Conservation (phyloP, 2,329 filamentous ascomycete species). For the Setomelanomma holmii region DNA sequence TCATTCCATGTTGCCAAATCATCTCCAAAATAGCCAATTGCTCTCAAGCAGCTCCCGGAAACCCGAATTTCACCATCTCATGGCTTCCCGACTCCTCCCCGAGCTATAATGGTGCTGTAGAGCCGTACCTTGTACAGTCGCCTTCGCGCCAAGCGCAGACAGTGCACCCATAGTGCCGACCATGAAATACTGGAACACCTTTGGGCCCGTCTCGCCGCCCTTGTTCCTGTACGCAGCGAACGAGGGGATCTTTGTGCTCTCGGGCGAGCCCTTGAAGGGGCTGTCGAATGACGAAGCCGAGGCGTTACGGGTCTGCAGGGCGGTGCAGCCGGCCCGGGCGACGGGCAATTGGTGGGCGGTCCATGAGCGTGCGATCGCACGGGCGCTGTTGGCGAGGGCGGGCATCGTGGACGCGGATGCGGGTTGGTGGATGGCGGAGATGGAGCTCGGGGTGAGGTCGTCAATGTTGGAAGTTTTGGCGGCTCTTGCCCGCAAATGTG, state of each 20-base stretch:
- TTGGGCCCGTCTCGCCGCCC: constrained; percentile 72
- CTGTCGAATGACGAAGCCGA: constrained; percentile 57
- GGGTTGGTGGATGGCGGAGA: constrained; percentile 29
- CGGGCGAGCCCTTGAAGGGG: constrained; percentile 62
- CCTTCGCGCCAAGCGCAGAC: constrained; percentile 93
- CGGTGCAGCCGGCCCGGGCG: constrained; percentile 54
- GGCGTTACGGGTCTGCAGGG: constrained; percentile 53
- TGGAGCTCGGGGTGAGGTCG: constrained; percentile 25
- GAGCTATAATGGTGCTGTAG: constrained; percentile 8
- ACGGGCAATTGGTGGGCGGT: constrained; percentile 56
- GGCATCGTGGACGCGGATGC: constrained; percentile 54
- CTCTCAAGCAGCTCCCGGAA: constrained; percentile 15
- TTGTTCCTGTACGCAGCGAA: constrained; percentile 87
- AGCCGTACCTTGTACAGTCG: constrained; percentile 90
- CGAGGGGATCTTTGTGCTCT: constrained; percentile 77
- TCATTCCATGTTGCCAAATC: constrained; percentile 29
- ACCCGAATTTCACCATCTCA: constrained; percentile 6
- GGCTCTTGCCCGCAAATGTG: not conserved
- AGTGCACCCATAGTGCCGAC: constrained; percentile 93
- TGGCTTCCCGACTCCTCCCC: constrained; percentile 5
- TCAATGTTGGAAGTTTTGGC: constrained; percentile 34
- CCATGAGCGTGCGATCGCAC: constrained; percentile 56
- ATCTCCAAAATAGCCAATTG: constrained; percentile 44
- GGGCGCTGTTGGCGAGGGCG: constrained; percentile 55
- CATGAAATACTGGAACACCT: constrained; percentile 98